Conservation (phyloP, 2,329 filamentous ascomycete species). For the Colletotrichum somersetense region DNA sequence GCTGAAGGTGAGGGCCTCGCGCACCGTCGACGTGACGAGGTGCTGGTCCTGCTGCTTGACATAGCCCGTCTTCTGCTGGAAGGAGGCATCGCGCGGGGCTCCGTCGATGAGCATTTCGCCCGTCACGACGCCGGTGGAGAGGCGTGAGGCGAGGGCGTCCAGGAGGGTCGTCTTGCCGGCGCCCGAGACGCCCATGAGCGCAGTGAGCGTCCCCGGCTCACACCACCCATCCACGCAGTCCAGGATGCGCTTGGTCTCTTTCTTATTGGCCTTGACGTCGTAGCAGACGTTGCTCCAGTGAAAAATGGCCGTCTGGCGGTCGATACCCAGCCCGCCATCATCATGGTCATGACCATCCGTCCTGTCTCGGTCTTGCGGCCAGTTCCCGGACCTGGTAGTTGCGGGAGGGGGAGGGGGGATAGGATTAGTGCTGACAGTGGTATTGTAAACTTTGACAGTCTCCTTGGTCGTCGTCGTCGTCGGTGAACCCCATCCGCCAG, state of each 20-base stretch:
- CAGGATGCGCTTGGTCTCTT: constrained; percentile 72
- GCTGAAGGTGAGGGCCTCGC: constrained; percentile 76
- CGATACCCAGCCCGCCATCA: constrained; percentile 46
- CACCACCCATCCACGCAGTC: constrained; percentile 81
- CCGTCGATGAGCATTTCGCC: constrained; percentile 80
- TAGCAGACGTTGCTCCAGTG: constrained; percentile 81
- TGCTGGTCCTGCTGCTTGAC: constrained; percentile 81
- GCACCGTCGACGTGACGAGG: constrained; percentile 74
- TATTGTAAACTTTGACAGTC: not conserved
- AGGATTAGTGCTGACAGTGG: not conserved
- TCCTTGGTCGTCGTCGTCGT: not conserved
- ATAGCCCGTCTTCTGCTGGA: constrained; percentile 79
- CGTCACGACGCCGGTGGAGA: constrained; percentile 78
- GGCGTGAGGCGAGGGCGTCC: constrained; percentile 78
- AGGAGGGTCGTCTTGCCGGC: constrained; percentile 83
- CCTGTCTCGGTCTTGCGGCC: not conserved
- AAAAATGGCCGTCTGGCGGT: constrained; percentile 72
- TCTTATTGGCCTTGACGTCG: constrained; percentile 76
- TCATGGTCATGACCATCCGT: not conserved
- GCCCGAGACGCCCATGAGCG: constrained; percentile 79
- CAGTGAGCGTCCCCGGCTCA: constrained; percentile 79
- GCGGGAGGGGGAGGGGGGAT: too few species aligned
- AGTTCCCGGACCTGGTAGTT: not conserved
- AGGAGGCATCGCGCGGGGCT: constrained; percentile 71
- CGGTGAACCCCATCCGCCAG: constrained; percentile 1